A percentile compares a stretch with the other conserved stretches of the same genome.
Evolutionary conservation across 2,329 filamentous ascomycete species (phyloP).

Genomic region (Ceratocystis ficicola): DNA sequence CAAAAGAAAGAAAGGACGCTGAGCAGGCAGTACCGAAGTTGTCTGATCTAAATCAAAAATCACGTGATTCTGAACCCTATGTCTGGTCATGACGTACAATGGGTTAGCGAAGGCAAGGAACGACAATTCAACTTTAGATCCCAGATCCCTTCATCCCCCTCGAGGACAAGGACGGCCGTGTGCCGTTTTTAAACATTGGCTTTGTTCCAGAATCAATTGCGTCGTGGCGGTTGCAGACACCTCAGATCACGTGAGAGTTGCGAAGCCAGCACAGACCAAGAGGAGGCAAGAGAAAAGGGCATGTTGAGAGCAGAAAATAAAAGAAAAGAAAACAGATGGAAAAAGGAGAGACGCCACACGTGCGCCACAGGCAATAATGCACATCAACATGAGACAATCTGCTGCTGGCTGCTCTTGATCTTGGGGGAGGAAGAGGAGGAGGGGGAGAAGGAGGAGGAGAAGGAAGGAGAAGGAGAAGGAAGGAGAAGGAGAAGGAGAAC

Average conservation of each 20-base stretch:
- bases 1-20: not conserved
- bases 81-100: not conserved
- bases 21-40: not conserved
- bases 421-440: not conserved
- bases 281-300: not conserved
- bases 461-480: not conserved
- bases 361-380: no score
- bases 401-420: not conserved
- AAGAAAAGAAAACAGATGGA: not conserved
- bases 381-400: not conserved
- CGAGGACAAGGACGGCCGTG: not conserved
- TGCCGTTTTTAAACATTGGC: not conserved
- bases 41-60: not conserved
- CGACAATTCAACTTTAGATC: not conserved
- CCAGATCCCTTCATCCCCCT: not conserved
- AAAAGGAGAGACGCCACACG: not conserved
- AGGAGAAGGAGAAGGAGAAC: not conserved
- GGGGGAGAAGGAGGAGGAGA: not conserved
- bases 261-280: not conserved
- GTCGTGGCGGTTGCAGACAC: not conserved
- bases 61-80: not conserved
- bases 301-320: not conserved
- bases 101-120: not conserved
- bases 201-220: not conserved
- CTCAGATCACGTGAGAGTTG: not conserved